These are phyloP conservation scores for Westerdykella ornata DNA, from an alignment of 2,329 filamentous ascomycete species.

Conservation along the genomic window DNA sequence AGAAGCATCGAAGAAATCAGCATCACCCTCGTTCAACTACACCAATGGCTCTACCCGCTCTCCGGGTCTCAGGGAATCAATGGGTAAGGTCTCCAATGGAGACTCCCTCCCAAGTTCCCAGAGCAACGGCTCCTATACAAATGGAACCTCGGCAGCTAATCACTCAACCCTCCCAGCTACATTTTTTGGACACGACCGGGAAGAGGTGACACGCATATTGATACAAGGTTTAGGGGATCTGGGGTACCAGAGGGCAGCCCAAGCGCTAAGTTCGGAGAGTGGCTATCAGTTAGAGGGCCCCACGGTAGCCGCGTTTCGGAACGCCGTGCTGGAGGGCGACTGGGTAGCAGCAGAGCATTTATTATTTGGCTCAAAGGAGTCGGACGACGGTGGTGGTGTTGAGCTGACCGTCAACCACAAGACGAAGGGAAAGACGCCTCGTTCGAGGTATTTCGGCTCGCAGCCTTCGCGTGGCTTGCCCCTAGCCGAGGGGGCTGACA, in stretches of 20 bases:
- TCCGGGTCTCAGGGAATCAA: constrained; percentile 25
- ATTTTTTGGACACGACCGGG: constrained; percentile 81
- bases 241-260: constrained; percentile 74
- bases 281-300: constrained; percentile 81
- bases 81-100: constrained; percentile 38
- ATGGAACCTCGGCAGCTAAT: constrained; percentile 34
- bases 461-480: constrained; percentile 53
- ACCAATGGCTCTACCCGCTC: constrained; percentile 38
- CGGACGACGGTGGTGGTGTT: constrained; percentile 43
- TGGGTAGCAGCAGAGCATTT: constrained; percentile 84
- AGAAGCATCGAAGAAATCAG: constrained; percentile 36
- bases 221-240: constrained; percentile 87
- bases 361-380: constrained; percentile 52
- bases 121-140: constrained; percentile 41
- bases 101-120: constrained; percentile 35
- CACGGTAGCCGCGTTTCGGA: constrained; percentile 78
- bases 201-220: constrained; percentile 86
- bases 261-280: constrained; percentile 69
- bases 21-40: constrained; percentile 33
- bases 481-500: constrained; percentile 67
- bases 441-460: background rate
- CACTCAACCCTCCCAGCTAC: constrained; percentile 33
- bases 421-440: background rate
- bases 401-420: constrained; percentile 26
- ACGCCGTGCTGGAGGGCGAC: constrained; percentile 68